Evolutionary conservation across 768 basidiomycete species (phyloP), one percentile per base, ranked within the genome.

Genomic region (Tulasnella calospora): DNA sequence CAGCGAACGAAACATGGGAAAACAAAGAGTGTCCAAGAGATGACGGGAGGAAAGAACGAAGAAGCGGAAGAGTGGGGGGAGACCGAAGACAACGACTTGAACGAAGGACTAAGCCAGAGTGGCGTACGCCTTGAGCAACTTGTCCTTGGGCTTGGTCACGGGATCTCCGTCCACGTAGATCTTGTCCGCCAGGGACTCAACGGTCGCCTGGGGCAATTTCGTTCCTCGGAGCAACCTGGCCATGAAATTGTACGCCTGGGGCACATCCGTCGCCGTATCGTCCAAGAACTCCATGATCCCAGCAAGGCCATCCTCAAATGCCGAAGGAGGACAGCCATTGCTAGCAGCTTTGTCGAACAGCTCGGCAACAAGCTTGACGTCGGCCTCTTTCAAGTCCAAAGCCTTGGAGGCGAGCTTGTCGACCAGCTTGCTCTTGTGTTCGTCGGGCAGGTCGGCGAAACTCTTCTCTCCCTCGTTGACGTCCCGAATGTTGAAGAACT

Each of bases 251-350:
- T 92, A 92, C 0, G 95, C 97, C 82, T 91, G 92, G 12, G 97
- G 96, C 70, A 92, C 93, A 83, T 99, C 96, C 81, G 96, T 91
- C 40, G 92, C 91, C 78, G 96, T 89, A 82, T 98, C 96, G 82
- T 95, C 94, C 81, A 99, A 87, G 77, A 91, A 85, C 84, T 95
- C 94, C 36, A 91, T 90, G 73, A 90, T 87, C 0, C 88, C 87
- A 70, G 82, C 83, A 83, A 97, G 90, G 19, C 94, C 94, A 79
- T 91, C 88, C 84, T 94, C 92, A 83, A 98, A 91, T 3, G 88
- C 84, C 5, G 87, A 88, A 5, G 87, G 73, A 0, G 89, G 86
- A 80, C 91, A 90, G 40, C 86, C 87, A 85, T 91, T 92, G 61
- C 61, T 33, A 61, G 87, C 85, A 12, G 90, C 90, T 76, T 88